These are phyloP conservation scores for Cladosporium sp. DNA, from an alignment of 2,329 filamentous ascomycete genomes.

Conservation along the genomic window DNA sequence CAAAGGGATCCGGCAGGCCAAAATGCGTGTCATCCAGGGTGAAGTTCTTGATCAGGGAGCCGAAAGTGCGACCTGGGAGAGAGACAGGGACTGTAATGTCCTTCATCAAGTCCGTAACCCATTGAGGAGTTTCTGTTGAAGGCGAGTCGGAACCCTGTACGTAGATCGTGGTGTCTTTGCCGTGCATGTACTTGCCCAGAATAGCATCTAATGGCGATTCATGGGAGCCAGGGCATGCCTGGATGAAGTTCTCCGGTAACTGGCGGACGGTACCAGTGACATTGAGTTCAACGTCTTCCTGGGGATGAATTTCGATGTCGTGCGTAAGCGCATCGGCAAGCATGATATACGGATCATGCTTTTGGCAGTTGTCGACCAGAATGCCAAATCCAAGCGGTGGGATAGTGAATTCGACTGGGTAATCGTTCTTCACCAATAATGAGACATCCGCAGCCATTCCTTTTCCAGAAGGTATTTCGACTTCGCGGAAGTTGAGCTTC, in stretches of 20 bases:
- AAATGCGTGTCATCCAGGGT: slow-evolving; percentile 83
- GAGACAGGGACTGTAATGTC: slow-evolving; percentile 81
- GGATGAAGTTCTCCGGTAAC: slow-evolving; percentile 69
- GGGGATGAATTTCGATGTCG: slow-evolving; percentile 63
- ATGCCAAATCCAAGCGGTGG: slow-evolving; percentile 82
- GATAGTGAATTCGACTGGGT: slow-evolving; percentile 70
- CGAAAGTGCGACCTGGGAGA: slow-evolving; percentile 76
- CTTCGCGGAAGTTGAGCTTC: slow-evolving; percentile 73
- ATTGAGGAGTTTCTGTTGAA: slow-evolving; percentile 66
- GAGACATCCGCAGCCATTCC: slow-evolving; percentile 79
- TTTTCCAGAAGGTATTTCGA: slow-evolving; percentile 50
- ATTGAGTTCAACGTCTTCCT: slow-evolving; percentile 62
- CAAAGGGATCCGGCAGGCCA: slow-evolving; percentile 73
- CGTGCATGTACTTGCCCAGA: slow-evolving; percentile 75
- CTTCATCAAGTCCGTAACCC: slow-evolving; percentile 76
- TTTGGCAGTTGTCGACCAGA: slow-evolving; percentile 74
- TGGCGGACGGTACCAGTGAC: slow-evolving; percentile 68
- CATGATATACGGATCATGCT: slow-evolving; percentile 67
- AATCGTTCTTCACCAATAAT: slow-evolving; percentile 68
- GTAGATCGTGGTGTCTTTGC: slow-evolving; percentile 73
- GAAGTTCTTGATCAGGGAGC: slow-evolving; percentile 82
- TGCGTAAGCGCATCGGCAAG: slow-evolving; percentile 73
- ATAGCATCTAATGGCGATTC: slow-evolving; percentile 82
- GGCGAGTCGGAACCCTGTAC: slow-evolving; percentile 72
- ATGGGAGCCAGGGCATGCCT: slow-evolving; percentile 68